Conservation (phyloP, 192 early-diverging fungal species). For the Coemansia sp. region DNA sequence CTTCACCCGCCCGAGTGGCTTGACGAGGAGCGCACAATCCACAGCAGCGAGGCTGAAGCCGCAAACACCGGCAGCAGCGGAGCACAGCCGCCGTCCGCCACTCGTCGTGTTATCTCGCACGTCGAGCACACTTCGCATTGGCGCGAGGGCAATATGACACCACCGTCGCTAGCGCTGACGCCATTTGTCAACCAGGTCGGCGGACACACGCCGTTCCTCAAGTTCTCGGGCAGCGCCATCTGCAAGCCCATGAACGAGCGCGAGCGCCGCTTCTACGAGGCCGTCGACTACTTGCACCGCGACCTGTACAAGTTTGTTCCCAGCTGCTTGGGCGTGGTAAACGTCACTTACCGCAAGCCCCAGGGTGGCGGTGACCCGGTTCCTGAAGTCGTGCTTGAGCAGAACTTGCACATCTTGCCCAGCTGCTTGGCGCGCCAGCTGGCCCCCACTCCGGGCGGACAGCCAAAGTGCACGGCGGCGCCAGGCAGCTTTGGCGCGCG, state of each 20-base stretch:
- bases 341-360: slow-evolving; percentile 77
- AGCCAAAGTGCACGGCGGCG: slow-evolving; percentile 43
- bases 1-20: slow-evolving; percentile 8
- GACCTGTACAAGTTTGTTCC: slow-evolving; percentile 88
- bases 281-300: slow-evolving; percentile 72
- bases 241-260: slow-evolving; percentile 90
- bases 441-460: slow-evolving; percentile 19
- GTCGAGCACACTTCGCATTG: slow-evolving; percentile 3
- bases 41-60: slow-evolving; percentile 5
- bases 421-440: slow-evolving; percentile 62
- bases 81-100: background rate
- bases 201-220: slow-evolving; percentile 94
- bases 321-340: slow-evolving; percentile 91
- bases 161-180: slow-evolving; percentile 68
- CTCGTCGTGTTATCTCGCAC: background rate
- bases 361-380: slow-evolving; percentile 39
- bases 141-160: slow-evolving; percentile 37
- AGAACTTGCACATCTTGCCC: slow-evolving; percentile 88
- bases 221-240: slow-evolving; percentile 95
- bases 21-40: background rate
- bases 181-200: slow-evolving; percentile 91
- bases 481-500: slow-evolving; percentile 55
- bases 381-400: slow-evolving; percentile 80
- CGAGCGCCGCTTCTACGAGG: slow-evolving; percentile 92
- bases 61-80: background rate